phyloP scores from a whole-genome alignment of 1,139 yeast species.

The Yamadazyma atlantica region DNA sequence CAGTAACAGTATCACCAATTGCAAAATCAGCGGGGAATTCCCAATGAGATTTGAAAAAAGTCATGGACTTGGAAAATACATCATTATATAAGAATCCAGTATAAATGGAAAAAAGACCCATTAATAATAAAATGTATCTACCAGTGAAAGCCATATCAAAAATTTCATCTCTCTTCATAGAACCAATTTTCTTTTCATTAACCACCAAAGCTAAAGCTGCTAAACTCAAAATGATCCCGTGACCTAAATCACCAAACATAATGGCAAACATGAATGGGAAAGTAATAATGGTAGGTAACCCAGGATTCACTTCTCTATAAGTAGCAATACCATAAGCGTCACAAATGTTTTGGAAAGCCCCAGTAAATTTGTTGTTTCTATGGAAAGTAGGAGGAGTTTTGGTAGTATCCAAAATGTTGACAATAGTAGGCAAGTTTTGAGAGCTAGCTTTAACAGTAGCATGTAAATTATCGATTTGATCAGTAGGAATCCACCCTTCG shows the following conservation, averaged over 20 bases:
- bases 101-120: slow-evolving; percentile 79
- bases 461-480: slow-evolving; percentile 45
- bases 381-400: slow-evolving; percentile 79
- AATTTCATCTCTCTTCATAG: slow-evolving; percentile 71
- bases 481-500: slow-evolving; percentile 80
- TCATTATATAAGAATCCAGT: slow-evolving; percentile 79
- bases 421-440: slow-evolving; percentile 64
- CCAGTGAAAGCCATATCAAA: slow-evolving; percentile 82
- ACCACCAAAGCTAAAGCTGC: slow-evolving; percentile 60
- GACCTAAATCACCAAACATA: slow-evolving; percentile 87
- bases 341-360: slow-evolving; percentile 73
- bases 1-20: slow-evolving; percentile 58
- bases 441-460: slow-evolving; percentile 30
- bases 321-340: slow-evolving; percentile 81
- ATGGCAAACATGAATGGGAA: slow-evolving; percentile 87
- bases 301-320: slow-evolving; percentile 78
- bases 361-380: slow-evolving; percentile 73
- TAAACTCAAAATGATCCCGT: slow-evolving; percentile 64
- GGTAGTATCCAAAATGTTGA: slow-evolving; percentile 63
- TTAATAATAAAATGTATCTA: slow-evolving; percentile 66
- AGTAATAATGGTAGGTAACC: slow-evolving; percentile 74
- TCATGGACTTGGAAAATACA: slow-evolving; percentile 75
- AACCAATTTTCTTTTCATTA: slow-evolving; percentile 58
- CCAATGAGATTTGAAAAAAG: slow-evolving; percentile 74
- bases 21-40: slow-evolving; percentile 63